Conservation (phyloP, 257 asterid genomes). For the Ophiorrhiza pumila region DNA sequence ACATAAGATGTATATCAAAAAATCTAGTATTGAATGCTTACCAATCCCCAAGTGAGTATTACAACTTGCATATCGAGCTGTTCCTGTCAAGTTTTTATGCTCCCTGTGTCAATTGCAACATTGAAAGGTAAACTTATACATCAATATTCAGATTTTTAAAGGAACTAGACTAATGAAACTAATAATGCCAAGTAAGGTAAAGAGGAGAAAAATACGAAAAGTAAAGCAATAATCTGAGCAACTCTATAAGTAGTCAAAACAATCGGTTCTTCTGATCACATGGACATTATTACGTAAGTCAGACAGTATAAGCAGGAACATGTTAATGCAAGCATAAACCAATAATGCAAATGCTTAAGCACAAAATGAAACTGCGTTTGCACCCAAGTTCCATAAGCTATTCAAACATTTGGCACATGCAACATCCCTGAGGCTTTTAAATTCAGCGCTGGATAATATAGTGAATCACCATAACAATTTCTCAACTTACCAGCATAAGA, state of each 20-base stretch:
- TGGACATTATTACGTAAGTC: background rate
- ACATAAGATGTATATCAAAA: background rate
- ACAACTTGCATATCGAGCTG: conserved; percentile 99
- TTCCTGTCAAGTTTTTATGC: conserved; percentile 92
- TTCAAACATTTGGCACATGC: background rate
- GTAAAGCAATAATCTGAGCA: background rate
- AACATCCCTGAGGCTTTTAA: background rate
- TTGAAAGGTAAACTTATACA: background rate
- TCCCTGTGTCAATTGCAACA: conserved; percentile 50
- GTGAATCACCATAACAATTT: background rate
- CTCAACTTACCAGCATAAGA: background rate
- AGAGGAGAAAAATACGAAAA: background rate
- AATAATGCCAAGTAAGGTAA: background rate
- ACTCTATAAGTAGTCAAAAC: background rate
- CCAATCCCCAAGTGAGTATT: conserved; percentile 98
- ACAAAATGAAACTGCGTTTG: background rate
- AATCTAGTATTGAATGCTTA: conserved; percentile 24
- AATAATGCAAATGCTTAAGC: background rate
- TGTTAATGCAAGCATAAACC: background rate
- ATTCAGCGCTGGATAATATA: background rate
- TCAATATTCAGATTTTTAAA: background rate
- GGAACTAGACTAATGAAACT: background rate
- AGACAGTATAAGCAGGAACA: background rate
- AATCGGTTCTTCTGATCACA: background rate
- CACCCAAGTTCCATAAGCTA: background rate